Evolutionary conservation across 1,284 basidiomycete species (phyloP), one percentile per base, ranked within the genome.

Genomic region (Apiotrichum veenhuisii): DNA sequence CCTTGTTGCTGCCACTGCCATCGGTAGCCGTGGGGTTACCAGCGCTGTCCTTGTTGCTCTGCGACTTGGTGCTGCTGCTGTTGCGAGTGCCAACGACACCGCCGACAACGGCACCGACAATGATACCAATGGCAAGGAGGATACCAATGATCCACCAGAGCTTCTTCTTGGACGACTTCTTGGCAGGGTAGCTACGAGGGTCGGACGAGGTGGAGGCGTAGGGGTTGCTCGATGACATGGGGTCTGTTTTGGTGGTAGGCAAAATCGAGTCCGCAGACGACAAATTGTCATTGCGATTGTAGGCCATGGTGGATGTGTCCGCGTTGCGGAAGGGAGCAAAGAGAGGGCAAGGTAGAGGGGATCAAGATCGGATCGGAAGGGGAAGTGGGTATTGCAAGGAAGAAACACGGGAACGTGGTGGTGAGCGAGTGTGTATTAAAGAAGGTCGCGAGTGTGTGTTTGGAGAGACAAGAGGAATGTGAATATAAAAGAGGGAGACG

Each of bases 31-130:
- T 18, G 18, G 11, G 30, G 43, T 25, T 36, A 12, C 23, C 25
- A 44, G 27, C 55, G 41, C 87, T 51, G 64, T 57, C 43, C 30
- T 63, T 62, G 58, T 79, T 79, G 20, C 87, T 25, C 15, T 4
- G 30, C 42, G 30, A 26, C 10, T 14, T 26, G 49, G 26, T 57
- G 41, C 87, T 72, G 33, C 20, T 50, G 64, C 55, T 43, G 23
- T 63, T 61, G 58, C 84, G 81, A 42, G 79, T 79, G 22, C 88
- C 89, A 38, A 93, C 68, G 34, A 91, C 83, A 69, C 85, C 87
- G 54, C 88, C 91, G 50, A 93, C 77, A 26, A 92, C 87, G 48
- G 85, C 89, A 54, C 79, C 89, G 61, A 85, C 74, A 66, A 91
- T 85, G 65, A 90, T 80, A 56, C 85, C 67, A 61, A 90, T 74